Evolutionary conservation across 116 monocot genomes (phyloP), one percentile per base, ranked within the genome.

Genomic region (Zostera marina): DNA sequence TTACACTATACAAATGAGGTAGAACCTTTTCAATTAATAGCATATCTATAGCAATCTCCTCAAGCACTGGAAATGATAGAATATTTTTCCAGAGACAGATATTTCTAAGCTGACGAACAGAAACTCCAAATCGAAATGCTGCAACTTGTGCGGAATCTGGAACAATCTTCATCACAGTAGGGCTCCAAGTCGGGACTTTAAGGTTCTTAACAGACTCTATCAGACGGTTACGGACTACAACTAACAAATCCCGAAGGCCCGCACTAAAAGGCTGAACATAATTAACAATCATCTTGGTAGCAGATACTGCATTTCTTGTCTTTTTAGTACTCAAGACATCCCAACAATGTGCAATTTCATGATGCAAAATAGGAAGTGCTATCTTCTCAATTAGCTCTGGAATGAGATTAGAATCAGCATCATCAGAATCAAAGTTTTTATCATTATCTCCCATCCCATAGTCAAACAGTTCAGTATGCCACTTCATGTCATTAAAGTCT

Each of bases 321-420:
- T 62, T 68, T 59, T 55, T 64, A 22, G 99, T 87, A 68, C 91
- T 99, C 8, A 84, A 63, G 22, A 91, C 65, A 58, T 99, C 91
- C 99, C 91, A 99, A 41, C 99, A 99, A 58, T 81, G 69, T 16
- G 59, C 79, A 53, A 99, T 77, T 42, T 91, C 77, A 68, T 87
- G 87, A 67, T 83, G 87, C 66, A 99, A 71, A 41, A 87, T 84
- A 17, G 91, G 91, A 73, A 99, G 86, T 15, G 87, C 99, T 13
- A 91, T 81, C 79, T 91, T 87, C 53, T 99, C 99, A 22, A 99
- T 84, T 24, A 99, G 58, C 39, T 63, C 79, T 7, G 99, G 99
- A 39, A 99, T 72, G 62, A 98, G 86, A 54, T 87, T 77, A 42
- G 51, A 59, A 75, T 99, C 99, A n/a, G 73, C 48, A 77, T 99